Evolutionary conservation across 345 rosid species (phyloP).

Genomic region (Diplotaxis tenuifolia): DNA sequence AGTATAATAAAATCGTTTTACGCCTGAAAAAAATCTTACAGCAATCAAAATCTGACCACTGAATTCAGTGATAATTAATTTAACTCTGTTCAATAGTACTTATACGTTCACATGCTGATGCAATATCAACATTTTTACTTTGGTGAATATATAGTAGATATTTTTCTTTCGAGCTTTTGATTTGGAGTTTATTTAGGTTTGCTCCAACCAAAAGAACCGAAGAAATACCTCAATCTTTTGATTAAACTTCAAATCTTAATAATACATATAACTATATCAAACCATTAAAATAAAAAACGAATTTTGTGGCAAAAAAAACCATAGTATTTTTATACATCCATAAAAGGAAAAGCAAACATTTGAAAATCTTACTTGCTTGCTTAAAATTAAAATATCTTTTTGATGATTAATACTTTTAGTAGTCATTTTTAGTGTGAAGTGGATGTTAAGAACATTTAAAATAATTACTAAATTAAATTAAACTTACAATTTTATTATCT

Average conservation of each 20-base stretch:
- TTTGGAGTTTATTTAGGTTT: background rate
- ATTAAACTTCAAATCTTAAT: background rate
- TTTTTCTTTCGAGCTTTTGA: background rate
- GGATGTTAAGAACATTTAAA: background rate
- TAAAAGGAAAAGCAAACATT: background rate
- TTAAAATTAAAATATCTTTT: background rate
- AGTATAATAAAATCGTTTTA: background rate
- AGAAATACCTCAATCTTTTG: background rate
- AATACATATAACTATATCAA: background rate
- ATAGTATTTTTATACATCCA: background rate
- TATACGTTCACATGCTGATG: background rate
- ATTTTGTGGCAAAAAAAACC: background rate
- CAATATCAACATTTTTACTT: conserved; percentile 15
- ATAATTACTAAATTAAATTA: background rate
- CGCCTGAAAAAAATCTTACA: conserved; percentile 11
- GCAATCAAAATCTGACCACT: conserved; percentile 1
- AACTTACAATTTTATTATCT: background rate
- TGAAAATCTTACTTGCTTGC: no score
- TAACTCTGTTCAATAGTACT: conserved; percentile 2
- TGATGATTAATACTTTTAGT: background rate
- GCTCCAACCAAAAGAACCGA: background rate
- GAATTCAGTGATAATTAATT: conserved; percentile 18
- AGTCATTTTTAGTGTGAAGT: background rate
- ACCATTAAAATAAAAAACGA: background rate
- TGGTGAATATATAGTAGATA: background rate